Conservation (phyloP, 306 rosid species). For the Prunus padus region DNA sequence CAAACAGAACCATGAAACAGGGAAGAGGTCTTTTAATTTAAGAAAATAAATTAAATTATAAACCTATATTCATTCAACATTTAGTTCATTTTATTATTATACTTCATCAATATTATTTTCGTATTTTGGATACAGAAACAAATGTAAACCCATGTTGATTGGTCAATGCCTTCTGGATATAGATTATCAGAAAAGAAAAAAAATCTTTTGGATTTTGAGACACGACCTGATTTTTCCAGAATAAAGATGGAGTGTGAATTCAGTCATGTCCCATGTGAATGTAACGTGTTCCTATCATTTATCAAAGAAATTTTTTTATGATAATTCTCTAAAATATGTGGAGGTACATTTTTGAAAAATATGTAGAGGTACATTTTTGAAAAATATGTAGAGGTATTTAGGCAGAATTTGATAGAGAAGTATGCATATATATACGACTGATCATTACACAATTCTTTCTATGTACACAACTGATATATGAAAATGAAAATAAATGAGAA, state of each 20-base stretch:
- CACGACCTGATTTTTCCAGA: slow-evolving; percentile 10
- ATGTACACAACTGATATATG: too few relatives aligned
- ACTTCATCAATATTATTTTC: background rate
- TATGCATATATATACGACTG: too few relatives aligned
- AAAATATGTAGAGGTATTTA: too few relatives aligned
- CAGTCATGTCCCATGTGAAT: slow-evolving; percentile 11
- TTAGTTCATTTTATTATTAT: background rate
- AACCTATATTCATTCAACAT: background rate
- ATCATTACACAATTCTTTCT: too few relatives aligned
- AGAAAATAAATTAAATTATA: too few relatives aligned
- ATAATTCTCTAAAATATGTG: background rate
- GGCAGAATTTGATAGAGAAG: too few relatives aligned
- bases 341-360: background rate
- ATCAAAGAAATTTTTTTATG: background rate
- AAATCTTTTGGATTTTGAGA: background rate
- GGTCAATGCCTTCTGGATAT: background rate
- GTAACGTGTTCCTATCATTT: background rate
- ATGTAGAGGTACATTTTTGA: background rate
- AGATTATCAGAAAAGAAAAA: background rate
- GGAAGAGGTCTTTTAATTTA: too few relatives aligned
- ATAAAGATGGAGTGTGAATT: slow-evolving; percentile 1
- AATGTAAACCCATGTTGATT: background rate
- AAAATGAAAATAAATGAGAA: background rate
- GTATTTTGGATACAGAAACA: too few relatives aligned
- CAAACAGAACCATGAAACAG: too few relatives aligned